phyloP scores from a whole-genome alignment of 768 basidiomycete genomes.

The Agrocybe pediades region DNA sequence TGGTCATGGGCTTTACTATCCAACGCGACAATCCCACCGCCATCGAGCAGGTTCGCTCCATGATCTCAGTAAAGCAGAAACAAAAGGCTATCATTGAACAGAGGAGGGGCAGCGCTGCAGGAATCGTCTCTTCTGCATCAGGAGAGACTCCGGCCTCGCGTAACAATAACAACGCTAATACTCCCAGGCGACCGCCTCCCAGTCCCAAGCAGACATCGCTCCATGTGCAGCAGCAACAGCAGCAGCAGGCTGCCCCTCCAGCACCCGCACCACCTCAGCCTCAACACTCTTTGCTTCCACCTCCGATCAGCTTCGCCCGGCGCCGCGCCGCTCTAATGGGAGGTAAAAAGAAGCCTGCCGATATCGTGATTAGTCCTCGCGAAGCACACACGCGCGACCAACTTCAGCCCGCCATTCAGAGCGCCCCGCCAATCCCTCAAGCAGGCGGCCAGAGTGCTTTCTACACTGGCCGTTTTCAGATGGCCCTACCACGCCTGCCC shows the following conservation, averaged over 20 bases:
- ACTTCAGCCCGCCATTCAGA: constrained; percentile 70
- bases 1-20: constrained; percentile 62
- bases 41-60: constrained; percentile 64
- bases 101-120: constrained; percentile 61
- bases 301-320: constrained; percentile 76
- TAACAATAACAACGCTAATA: constrained; percentile 40
- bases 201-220: constrained; percentile 32
- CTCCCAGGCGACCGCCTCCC: constrained; percentile 21
- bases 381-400: constrained; percentile 55
- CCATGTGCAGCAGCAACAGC: constrained; percentile 20
- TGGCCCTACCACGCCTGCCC: constrained; percentile 71
- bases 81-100: constrained; percentile 74
- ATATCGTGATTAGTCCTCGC: constrained; percentile 75
- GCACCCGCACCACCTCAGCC: constrained; percentile 18
- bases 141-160: constrained; percentile 23
- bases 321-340: constrained; percentile 70
- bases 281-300: constrained; percentile 57
- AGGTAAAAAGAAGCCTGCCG: constrained; percentile 75
- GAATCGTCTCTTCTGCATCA: constrained; percentile 33
- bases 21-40: constrained; percentile 59
- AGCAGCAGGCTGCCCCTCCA: constrained; percentile 15
- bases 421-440: constrained; percentile 70
- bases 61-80: constrained; percentile 65
- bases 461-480: constrained; percentile 32
- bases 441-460: constrained; percentile 41